Evolutionary conservation across 345 rosid species (phyloP), one percentile per base, ranked within the genome.

Genomic region (Populus davidiana): DNA sequence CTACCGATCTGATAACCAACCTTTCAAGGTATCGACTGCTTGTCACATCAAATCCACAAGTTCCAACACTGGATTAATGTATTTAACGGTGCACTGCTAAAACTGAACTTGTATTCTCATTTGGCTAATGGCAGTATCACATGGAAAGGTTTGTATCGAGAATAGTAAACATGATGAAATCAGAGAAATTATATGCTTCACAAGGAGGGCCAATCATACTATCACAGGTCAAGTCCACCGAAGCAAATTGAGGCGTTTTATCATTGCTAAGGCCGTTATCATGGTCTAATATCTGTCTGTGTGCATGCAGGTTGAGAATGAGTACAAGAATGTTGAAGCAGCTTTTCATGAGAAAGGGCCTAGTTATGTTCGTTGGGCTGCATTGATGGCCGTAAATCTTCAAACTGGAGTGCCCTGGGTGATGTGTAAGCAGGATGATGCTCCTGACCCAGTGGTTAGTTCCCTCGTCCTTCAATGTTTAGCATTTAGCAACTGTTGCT

Each of bases 371-470:
- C 87, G 75, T 8, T 94, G 97, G 97, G 92, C 94, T 21, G 94
- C 91, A 44, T 69, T 82, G 33, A 69, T 94, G 91, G 91, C 91
- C 3, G 91, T 87, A 52, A 86, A 81, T 25, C 94, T 91, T 70
- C 81, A 89, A 5, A 91, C 94, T 17, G 91, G 94, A 29, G 92
- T 92, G 21, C 98, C 98, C 6, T 94, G 94, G 96, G 84, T 86
- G 66, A 94, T 92, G 97, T 91, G 96, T 78, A 94, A 94, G 89
- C 97, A 94, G 83, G 80, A 82, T 38, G 90, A 94, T 83, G 98
- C 96, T 65, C 95, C 94, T 65, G 92, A 94, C 72, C 96, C 98
- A 5, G 85, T 92, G 90, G 94, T 92, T 74, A 76, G 94, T 72
- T 54, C 76, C 75, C 68, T 20, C 13, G 2, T 5, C 36, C 63